phyloP scores from a whole-genome alignment of 169 alveolate species.

The Eimeria brunetti region DNA sequence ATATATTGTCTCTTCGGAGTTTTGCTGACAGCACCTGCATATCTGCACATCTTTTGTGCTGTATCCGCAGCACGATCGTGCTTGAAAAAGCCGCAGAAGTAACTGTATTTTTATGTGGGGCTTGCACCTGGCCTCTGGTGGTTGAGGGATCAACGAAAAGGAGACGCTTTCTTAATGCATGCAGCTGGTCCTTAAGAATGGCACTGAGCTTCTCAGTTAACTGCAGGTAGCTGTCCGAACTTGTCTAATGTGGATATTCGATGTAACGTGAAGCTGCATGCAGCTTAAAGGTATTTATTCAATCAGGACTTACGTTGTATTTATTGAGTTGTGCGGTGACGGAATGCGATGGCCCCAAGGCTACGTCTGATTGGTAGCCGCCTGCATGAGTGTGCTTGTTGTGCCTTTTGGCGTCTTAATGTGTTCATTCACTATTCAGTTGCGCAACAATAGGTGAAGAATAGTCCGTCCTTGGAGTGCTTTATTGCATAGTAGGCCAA shows the following conservation, averaged over 20 bases:
- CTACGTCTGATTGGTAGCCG: neutral
- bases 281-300: neutral
- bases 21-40: neutral
- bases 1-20: neutral
- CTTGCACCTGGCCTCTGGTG: neutral
- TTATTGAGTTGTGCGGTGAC: neutral
- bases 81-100: neutral
- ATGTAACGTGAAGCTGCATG: neutral
- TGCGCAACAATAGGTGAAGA: neutral
- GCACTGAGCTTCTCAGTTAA: neutral
- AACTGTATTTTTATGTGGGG: neutral
- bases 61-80: neutral
- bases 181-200: neutral
- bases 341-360: neutral
- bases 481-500: neutral
- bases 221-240: neutral
- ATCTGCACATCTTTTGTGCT: neutral
- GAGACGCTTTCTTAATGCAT: neutral
- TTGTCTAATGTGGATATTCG: neutral
- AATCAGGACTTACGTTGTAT: neutral
- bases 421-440: neutral
- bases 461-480: neutral
- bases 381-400: neutral
- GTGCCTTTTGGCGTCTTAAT: neutral
- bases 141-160: neutral